Evolutionary conservation across 2,329 filamentous ascomycete genomes (phyloP).

Genomic region (Aspergillus awamori): DNA sequence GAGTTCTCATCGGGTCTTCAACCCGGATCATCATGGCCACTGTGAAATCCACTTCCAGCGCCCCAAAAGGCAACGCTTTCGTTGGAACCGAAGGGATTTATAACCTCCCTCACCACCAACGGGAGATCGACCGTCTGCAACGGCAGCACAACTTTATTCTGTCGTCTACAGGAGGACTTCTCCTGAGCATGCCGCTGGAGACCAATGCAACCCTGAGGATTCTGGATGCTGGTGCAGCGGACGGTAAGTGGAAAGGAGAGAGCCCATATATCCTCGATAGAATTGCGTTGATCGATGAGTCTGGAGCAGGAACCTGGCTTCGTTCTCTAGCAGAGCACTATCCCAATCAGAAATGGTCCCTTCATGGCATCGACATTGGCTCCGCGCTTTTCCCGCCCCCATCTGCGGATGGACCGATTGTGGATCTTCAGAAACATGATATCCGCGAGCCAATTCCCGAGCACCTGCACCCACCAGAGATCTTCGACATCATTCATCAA

Average conservation of each 20-base stretch:
- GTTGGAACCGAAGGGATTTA: conserved; percentile 19
- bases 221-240: conserved; percentile 17
- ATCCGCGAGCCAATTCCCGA: conserved; percentile 14
- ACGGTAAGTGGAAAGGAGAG: conserved; percentile 10
- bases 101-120: conserved; percentile 16
- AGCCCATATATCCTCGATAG: no score
- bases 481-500: conserved; percentile 18
- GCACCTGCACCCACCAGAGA: conserved; percentile 2
- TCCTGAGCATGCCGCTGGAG: conserved; percentile 2
- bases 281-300: background rate
- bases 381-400: conserved; percentile 5
- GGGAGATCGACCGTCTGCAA: conserved; percentile 15
- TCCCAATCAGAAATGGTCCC: conserved; percentile 5
- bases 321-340: conserved; percentile 7
- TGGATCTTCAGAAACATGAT: conserved; percentile 13
- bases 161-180: conserved; percentile 10
- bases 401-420: background rate
- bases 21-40: no score
- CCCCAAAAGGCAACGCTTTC: background rate
- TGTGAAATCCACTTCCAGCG: background rate
- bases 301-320: conserved; percentile 14
- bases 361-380: conserved; percentile 17
- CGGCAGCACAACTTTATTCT: conserved; percentile 17
- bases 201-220: background rate
- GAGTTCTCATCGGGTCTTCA: no score